Evolutionary conservation across 2,329 filamentous ascomycete species (phyloP), one percentile per base, ranked within the genome.

Genomic region (Thermoascus crustaceus): DNA sequence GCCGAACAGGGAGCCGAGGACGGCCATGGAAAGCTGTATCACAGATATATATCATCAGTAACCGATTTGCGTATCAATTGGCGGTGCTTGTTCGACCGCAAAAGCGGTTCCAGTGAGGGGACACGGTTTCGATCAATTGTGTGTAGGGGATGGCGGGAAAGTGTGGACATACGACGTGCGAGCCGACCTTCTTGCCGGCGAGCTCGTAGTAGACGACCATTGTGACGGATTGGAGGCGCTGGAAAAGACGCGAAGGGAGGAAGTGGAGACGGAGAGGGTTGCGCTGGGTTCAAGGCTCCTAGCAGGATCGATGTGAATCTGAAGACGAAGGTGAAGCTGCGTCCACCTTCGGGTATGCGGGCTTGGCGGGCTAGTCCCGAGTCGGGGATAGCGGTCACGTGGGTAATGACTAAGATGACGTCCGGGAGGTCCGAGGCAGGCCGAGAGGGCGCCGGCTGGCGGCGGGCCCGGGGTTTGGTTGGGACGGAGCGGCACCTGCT

Each of bases 21-120:
- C 72, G 41, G 67, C 71, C 55, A 80, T 79, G 43, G 77, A 65
- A 54, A 81, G 75, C 77, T 81, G 50, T 40, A 41, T 25, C 20
- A 33, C n/a, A 25, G 17, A 38, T 29, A 43, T 18, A 30, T 5
- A 21, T 25, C 16, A 10, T 41, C 38, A 16, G 11, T 13, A 11
- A 22, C 7, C 23, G 7, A 30, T 37, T 16, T 29, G 21, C 23
- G 4, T 9, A 4, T 5, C 14, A 16, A 35, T 30, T 29, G 37
- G 16, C 16, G 18, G n/a, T n/a, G n/a, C n/a, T n/a, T 16, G 17
- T 21, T 20, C 9, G 10, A 18, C 4, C 6, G 13, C 11, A 11
- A 32, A 16, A 31, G 32, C 38, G 21, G 31, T n/a, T n/a, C 18
- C 24, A 24, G 7, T 4, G 11, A 17, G 13, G 26, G 18, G 26